Percentiles rank a stretch among this genome's conserved stretches.
Evolutionary conservation across 257 asterid genomes (phyloP).

Genomic region (Gentiana macrophylla): DNA sequence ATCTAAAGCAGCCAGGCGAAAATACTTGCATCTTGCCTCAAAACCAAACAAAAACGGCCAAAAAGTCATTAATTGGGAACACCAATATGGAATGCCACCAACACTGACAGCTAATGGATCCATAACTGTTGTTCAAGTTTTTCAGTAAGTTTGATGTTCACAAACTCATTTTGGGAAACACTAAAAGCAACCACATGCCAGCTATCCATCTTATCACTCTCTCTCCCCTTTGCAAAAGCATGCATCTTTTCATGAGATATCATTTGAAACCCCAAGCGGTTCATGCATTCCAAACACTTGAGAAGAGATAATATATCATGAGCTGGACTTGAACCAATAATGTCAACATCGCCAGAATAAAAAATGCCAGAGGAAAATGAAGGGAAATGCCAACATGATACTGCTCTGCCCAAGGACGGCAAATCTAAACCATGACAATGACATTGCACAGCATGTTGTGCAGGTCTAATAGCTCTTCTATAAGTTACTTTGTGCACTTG

Average conservation of each 20-base stretch:
- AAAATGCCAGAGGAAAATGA: slow-evolving; percentile 33
- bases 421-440: slow-evolving; percentile 25
- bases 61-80: slow-evolving; percentile 56
- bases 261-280: slow-evolving; percentile 57
- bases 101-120: slow-evolving; percentile 56
- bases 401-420: slow-evolving; percentile 18
- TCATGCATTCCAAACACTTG: slow-evolving; percentile 64
- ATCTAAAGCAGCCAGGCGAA: slow-evolving; percentile 56
- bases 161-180: slow-evolving; percentile 61
- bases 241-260: slow-evolving; percentile 39
- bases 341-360: slow-evolving; percentile 25
- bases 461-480: slow-evolving; percentile 26
- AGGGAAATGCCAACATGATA: slow-evolving; percentile 20
- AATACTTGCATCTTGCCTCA: slow-evolving; percentile 77
- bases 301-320: slow-evolving; percentile 62
- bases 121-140: slow-evolving; percentile 89
- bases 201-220: slow-evolving; percentile 27
- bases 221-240: slow-evolving; percentile 50
- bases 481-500: slow-evolving; percentile 50
- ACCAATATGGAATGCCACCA: slow-evolving; percentile 93
- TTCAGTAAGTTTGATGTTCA: slow-evolving; percentile 66
- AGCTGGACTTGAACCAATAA: slow-evolving; percentile 44
- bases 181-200: slow-evolving; percentile 26
- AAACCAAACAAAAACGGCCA: slow-evolving; percentile 82
- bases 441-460: slow-evolving; percentile 15